Evolutionary conservation across 768 basidiomycete species (phyloP).

Genomic region (Daedaleopsis nitida): DNA sequence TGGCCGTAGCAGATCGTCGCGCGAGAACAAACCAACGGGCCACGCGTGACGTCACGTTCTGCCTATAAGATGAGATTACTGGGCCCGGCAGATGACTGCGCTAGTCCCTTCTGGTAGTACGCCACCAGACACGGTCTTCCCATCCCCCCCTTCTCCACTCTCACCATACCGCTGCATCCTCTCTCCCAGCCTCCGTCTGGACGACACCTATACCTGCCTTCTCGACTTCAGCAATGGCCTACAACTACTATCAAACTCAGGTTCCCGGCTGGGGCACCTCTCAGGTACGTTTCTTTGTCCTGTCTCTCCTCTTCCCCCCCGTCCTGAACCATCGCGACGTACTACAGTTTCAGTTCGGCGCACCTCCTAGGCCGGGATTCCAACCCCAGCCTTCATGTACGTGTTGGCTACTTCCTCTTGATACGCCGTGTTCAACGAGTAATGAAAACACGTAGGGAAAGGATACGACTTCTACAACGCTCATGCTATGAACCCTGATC

Average conservation of each 20-base stretch:
- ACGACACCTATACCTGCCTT: neutral
- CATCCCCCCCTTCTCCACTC: conserved; percentile 10
- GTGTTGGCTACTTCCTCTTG: conserved; percentile 37
- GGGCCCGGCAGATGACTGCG: conserved; percentile 14
- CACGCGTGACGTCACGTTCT: conserved; percentile 20
- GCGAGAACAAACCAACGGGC: conserved; percentile 14
- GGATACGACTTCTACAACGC: conserved; percentile 67
- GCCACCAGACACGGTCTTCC: conserved; percentile 10
- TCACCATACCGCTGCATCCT: conserved; percentile 46
- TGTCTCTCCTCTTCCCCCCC: neutral
- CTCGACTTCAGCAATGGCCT: conserved; percentile 15
- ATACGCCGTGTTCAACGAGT: neutral
- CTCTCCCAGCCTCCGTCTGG: conserved; percentile 15
- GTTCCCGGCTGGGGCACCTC: conserved; percentile 52
- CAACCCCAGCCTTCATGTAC: conserved; percentile 56
- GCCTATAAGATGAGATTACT: conserved; percentile 18
- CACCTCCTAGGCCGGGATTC: conserved; percentile 36
- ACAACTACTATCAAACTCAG: conserved; percentile 26
- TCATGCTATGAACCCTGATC: conserved; percentile 56
- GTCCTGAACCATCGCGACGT: neutral
- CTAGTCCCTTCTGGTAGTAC: conserved; percentile 4
- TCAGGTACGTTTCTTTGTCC: conserved; percentile 31
- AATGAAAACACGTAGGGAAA: conserved; percentile 45
- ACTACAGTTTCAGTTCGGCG: conserved; percentile 35
- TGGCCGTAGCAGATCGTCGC: conserved; percentile 1